A percentile compares a stretch with the other conserved stretches of the same genome.
These are phyloP conservation scores for Cyclotella sp. DNA, from an alignment of 108 stramenopile genomes.

Conservation along the genomic window DNA sequence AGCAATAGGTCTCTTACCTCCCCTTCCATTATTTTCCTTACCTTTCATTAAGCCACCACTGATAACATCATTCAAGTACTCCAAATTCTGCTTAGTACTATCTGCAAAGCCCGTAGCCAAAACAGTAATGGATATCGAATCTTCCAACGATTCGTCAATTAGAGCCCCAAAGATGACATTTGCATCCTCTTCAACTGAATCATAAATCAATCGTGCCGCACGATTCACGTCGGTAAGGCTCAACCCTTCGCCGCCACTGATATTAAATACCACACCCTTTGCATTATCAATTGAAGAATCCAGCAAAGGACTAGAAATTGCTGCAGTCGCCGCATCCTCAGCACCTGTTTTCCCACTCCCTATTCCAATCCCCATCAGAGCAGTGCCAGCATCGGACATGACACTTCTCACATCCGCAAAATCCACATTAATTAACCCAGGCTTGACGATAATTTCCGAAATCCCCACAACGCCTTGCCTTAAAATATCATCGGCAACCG, in stretches of 20 bases:
- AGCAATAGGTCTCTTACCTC: neutral
- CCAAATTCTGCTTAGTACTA: constrained; percentile 34
- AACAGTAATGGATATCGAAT: constrained; percentile 60
- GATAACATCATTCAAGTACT: constrained; percentile 47
- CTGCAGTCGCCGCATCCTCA: constrained; percentile 86
- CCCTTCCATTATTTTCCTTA: neutral
- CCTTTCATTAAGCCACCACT: constrained; percentile 29
- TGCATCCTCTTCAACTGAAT: constrained; percentile 88
- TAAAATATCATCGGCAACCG: constrained; percentile 91
- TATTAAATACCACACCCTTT: constrained; percentile 91
- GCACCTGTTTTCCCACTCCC: constrained; percentile 82
- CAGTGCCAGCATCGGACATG: constrained; percentile 91
- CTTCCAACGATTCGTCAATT: constrained; percentile 54
- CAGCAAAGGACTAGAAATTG: constrained; percentile 85
- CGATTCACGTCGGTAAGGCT: constrained; percentile 86
- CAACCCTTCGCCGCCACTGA: constrained; percentile 81
- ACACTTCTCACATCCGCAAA: constrained; percentile 93
- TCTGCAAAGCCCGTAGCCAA: constrained; percentile 64
- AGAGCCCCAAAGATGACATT: constrained; percentile 94
- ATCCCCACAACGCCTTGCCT: constrained; percentile 92
- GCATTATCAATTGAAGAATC: constrained; percentile 87
- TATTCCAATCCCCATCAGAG: constrained; percentile 90
- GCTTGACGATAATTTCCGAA: constrained; percentile 88
- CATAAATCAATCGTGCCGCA: constrained; percentile 87
- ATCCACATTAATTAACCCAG: constrained; percentile 93